A percentile compares a stretch with the other conserved stretches of the same genome.
phyloP scores from a whole-genome alignment of 495 filamentous ascomycete genomes.

The Collariella sp. region DNA sequence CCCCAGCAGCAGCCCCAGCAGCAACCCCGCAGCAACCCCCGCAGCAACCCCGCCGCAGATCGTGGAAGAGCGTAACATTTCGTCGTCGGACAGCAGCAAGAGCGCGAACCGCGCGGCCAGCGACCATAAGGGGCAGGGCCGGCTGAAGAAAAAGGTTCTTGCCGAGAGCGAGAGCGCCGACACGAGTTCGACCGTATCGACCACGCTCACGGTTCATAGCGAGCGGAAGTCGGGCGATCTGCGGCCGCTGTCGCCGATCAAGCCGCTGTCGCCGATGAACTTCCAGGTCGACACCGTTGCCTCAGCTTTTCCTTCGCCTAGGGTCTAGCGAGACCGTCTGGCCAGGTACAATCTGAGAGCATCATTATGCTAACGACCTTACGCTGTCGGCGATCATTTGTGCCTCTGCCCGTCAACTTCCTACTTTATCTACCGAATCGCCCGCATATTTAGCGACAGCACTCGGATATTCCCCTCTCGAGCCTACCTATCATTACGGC shows the following conservation, averaged over 20 bases:
- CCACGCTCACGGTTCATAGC: constrained; percentile 36
- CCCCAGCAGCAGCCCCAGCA: constrained; percentile 11
- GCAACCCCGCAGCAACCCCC: constrained; percentile 1
- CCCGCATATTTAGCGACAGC: neutral
- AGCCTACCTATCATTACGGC: too few species aligned
- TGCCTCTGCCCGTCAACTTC: neutral
- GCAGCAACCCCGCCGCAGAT: constrained; percentile 5
- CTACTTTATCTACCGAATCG: neutral
- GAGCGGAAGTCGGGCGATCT: constrained; percentile 35
- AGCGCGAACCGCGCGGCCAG: constrained; percentile 16
- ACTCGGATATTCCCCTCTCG: neutral
- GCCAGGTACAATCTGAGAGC: neutral
- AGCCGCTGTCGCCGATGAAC: constrained; percentile 63
- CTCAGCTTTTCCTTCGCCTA: neutral
- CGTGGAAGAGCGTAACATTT: constrained; percentile 47
- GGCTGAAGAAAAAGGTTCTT: constrained; percentile 33
- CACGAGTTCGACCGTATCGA: constrained; percentile 31
- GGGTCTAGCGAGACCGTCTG: neutral
- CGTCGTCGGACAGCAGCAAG: constrained; percentile 53
- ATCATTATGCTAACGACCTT: neutral
- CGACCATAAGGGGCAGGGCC: constrained; percentile 22
- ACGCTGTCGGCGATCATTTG: neutral
- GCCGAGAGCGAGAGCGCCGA: constrained; percentile 24
- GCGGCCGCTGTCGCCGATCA: constrained; percentile 57
- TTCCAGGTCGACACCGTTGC: constrained; percentile 25